phyloP scores from a whole-genome alignment of 2,329 filamentous ascomycete species.

The Aspergillus tamarii region DNA sequence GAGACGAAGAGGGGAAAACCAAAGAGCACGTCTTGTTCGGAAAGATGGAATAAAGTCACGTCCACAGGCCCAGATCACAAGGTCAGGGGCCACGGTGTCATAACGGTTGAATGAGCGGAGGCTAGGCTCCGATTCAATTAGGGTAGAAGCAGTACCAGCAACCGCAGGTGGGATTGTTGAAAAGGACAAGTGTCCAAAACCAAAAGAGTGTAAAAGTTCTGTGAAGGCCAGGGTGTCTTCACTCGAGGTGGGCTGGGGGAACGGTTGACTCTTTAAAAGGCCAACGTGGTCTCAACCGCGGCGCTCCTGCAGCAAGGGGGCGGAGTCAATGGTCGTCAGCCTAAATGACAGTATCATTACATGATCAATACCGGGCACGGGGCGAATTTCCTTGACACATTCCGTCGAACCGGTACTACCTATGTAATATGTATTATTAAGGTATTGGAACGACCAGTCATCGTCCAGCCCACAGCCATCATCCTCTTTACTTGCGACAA shows the following conservation, averaged over 20 bases:
- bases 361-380: background rate
- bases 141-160: conserved; percentile 20
- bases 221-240: conserved; percentile 11
- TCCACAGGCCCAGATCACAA: conserved; percentile 18
- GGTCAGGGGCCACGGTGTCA: conserved; percentile 41
- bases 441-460: background rate
- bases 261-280: conserved; percentile 41
- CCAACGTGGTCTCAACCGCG: conserved; percentile 41
- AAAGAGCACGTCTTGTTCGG: background rate
- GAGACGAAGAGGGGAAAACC: background rate
- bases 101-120: conserved; percentile 34
- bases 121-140: conserved; percentile 24
- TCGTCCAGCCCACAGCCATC: background rate
- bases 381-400: background rate
- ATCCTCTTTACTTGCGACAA: background rate
- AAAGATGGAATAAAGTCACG: conserved; percentile 8
- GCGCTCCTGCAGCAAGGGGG: conserved; percentile 22
- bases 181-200: conserved; percentile 41
- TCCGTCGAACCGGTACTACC: background rate
- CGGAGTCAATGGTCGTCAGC: conserved; percentile 24
- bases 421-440: background rate
- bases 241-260: conserved; percentile 18
- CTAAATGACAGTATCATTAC: conserved; percentile 21
- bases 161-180: conserved; percentile 7
- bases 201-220: conserved; percentile 15